phyloP scores from a whole-genome alignment of 2,329 filamentous ascomycete species.

The Aspergillus amoenus region DNA sequence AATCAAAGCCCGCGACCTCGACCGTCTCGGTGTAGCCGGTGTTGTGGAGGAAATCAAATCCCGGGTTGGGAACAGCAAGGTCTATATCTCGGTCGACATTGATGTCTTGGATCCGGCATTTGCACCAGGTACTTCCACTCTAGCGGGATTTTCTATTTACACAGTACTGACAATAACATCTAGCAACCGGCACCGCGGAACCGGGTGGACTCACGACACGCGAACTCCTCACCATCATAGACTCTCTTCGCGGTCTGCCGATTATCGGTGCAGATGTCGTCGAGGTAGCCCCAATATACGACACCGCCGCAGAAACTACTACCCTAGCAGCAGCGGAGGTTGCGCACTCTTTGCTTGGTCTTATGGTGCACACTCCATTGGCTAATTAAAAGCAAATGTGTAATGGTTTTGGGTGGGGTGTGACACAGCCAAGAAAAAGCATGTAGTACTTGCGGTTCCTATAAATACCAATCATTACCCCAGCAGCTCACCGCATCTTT shows the following conservation, averaged over 20 bases:
- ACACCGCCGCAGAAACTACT: constrained; percentile 55
- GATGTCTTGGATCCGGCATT: constrained; percentile 58
- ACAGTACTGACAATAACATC: not conserved
- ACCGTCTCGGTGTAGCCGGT: constrained; percentile 48
- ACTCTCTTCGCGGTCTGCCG: constrained; percentile 51
- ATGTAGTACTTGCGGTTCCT: too few species aligned
- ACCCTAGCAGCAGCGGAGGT: constrained; percentile 56
- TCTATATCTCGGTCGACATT: constrained; percentile 59
- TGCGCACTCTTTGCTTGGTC: constrained; percentile 49
- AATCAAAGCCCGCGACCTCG: constrained; percentile 54
- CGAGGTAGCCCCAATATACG: constrained; percentile 58
- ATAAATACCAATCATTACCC: too few species aligned
- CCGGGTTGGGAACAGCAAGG: constrained; percentile 47
- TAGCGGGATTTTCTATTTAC: not conserved
- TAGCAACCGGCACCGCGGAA: constrained; percentile 56
- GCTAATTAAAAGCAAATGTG: not conserved
- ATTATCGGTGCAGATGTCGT: constrained; percentile 57
- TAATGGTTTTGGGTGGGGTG: not conserved
- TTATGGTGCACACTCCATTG: constrained; percentile 31
- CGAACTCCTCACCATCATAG: constrained; percentile 55
- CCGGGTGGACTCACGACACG: constrained; percentile 57
- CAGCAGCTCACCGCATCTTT: too few species aligned
- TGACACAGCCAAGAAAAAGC: too few species aligned
- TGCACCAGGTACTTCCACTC: constrained; percentile 42
- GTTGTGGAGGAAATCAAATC: constrained; percentile 50